Evolutionary conservation across 495 filamentous ascomycete species (phyloP).

Genomic region (Penicillium goetzii): DNA sequence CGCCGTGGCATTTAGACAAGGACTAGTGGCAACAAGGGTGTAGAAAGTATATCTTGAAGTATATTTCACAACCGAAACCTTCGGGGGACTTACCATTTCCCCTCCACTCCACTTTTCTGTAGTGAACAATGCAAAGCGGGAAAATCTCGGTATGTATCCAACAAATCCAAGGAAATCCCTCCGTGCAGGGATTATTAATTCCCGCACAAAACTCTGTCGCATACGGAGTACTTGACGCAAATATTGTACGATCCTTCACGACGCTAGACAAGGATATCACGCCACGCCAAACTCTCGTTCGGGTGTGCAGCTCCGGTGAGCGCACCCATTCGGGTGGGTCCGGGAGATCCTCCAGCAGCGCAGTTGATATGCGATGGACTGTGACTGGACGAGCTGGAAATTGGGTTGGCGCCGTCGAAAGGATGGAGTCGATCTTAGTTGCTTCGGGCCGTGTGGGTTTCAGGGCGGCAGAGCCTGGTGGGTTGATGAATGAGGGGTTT

Average conservation of each 20-base stretch:
- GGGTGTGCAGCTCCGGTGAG: conserved; percentile 6
- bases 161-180: not conserved
- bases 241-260: not conserved
- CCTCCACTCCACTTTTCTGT: not conserved
- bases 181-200: not conserved
- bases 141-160: too few species aligned
- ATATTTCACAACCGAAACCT: not conserved
- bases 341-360: conserved; percentile 11
- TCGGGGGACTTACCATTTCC: not conserved
- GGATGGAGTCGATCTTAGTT: conserved; percentile 8
- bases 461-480: conserved; percentile 7
- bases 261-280: conserved; percentile 8
- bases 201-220: conserved; percentile 1
- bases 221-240: too few species aligned
- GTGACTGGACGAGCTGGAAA: not conserved
- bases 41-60: not conserved
- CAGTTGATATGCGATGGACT: not conserved
- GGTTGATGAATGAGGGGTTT: not conserved
- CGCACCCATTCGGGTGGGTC: conserved; percentile 10
- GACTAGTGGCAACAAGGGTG: not conserved
- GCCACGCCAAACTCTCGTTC: conserved; percentile 17
- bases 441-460: conserved; percentile 10
- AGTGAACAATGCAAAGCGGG: not conserved
- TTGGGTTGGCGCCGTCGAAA: conserved; percentile 6
- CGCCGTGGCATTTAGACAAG: not conserved